Evolutionary conservation across 2,329 filamentous ascomycete genomes (phyloP), one percentile per base, ranked within the genome.

Genomic region (Plectosphaerella sp.): DNA sequence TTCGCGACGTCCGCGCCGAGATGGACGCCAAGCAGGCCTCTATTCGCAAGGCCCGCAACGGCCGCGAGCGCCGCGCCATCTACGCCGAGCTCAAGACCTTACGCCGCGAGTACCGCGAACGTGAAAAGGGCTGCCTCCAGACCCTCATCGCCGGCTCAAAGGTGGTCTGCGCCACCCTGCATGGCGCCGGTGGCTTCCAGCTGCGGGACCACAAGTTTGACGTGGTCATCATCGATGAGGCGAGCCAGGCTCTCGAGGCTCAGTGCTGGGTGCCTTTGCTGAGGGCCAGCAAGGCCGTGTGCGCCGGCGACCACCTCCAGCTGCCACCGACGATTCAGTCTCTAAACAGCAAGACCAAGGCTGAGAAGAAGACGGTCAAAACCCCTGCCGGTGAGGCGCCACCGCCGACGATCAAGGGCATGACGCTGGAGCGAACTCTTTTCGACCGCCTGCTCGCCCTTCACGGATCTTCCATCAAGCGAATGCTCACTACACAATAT

Each of bases 401-500:
- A 12, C 57, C 65, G 20, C 67, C 64, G 3, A 64, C 70, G 14
- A 75, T 73, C 50, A 77, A 79, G 53, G 78, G 76, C 6, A 76
- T 84, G 61, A 85, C 80, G 1, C 79, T 99, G 6, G 92, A 96
- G 64, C 89, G 80, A n/a, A 97, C 94, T 0, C 77, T 99, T 28
- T 99, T 99, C 67, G 93, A 97, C 67, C 82, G 94, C 25, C 77
- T 99, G 42, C 77, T 99, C 45, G 78, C 80, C 5, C 75, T 97
- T 15, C 89, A 99, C 65, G 94, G 94, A 1, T 72, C 84, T 1
- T 76, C 76, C 5, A 91, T 99, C 72, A 97, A 97, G 73, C 80
- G 89, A 49, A 96, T 97, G 89, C 82, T 99, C 22, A 97, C 91
- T 4, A 96, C 88, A 5, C 94, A 99, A 72, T 99, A 99, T 68